Evolutionary conservation across 1,284 basidiomycete species (phyloP).

Genomic region (Entoloma clypeatum): DNA sequence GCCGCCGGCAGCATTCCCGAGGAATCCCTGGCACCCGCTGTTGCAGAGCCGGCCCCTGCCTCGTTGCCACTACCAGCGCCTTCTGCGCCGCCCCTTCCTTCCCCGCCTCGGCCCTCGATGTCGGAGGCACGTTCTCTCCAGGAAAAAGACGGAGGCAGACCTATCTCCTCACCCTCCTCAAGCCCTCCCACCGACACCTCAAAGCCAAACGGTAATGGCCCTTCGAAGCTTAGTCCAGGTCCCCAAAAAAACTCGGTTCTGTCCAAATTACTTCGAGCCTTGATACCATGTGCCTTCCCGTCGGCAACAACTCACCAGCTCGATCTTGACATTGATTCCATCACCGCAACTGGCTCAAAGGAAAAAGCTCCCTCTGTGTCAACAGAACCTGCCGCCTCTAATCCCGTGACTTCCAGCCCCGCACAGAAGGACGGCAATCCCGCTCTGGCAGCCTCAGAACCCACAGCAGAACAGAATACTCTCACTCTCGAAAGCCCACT

Average conservation of each 20-base stretch:
- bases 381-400: slow-evolving; percentile 10
- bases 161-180: slow-evolving; percentile 12
- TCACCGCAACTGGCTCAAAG: slow-evolving; percentile 16
- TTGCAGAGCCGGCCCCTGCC: too few species aligned
- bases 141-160: slow-evolving; percentile 18
- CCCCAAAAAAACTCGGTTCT: slow-evolving; percentile 33
- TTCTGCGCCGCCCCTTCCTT: slow-evolving; percentile 12
- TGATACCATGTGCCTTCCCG: slow-evolving; percentile 37
- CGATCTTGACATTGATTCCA: slow-evolving; percentile 28
- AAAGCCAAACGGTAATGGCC: slow-evolving; percentile 14
- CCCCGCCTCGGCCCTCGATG: slow-evolving; percentile 1
- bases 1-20: too few species aligned
- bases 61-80: too few species aligned
- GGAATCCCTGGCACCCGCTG: too few species aligned
- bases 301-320: slow-evolving; percentile 31
- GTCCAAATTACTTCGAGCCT: slow-evolving; percentile 31
- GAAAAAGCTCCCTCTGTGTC: slow-evolving; percentile 17
- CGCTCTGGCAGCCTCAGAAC: slow-evolving; percentile 17
- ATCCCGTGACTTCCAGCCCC: slow-evolving; percentile 5
- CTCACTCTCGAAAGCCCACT: slow-evolving; percentile 16
- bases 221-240: slow-evolving; percentile 9
- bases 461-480: slow-evolving; percentile 15
- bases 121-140: slow-evolving; percentile 14
- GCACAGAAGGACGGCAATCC: slow-evolving; percentile 17
- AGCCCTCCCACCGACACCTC: too few species aligned